These are phyloP conservation scores for Terana coerulea DNA, from an alignment of 768 basidiomycete species.

Conservation along the genomic window DNA sequence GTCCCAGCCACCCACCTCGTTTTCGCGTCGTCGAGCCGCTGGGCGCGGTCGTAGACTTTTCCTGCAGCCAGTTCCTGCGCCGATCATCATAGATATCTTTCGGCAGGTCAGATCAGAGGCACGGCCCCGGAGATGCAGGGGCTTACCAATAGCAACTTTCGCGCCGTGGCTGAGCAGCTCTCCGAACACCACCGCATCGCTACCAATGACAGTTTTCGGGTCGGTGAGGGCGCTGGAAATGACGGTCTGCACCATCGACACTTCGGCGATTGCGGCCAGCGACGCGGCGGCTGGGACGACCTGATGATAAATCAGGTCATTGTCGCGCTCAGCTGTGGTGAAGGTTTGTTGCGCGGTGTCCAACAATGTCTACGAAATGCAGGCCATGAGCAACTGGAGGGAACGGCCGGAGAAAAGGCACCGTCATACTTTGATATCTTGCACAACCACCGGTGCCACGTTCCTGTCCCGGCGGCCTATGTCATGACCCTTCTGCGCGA, in stretches of 20 bases:
- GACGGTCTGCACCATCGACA: conserved; percentile 59
- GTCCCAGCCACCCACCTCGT: conserved; percentile 26
- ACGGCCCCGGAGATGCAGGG: neutral
- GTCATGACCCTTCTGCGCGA: conserved; percentile 70
- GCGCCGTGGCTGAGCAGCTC: conserved; percentile 85
- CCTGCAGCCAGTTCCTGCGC: conserved; percentile 65
- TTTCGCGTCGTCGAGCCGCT: conserved; percentile 56
- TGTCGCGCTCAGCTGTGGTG: conserved; percentile 79
- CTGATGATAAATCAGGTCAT: conserved; percentile 93
- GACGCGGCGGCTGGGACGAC: conserved; percentile 73
- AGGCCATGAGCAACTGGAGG: neutral
- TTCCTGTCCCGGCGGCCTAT: conserved; percentile 59
- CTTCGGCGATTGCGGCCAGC: conserved; percentile 60
- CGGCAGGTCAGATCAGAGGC: neutral
- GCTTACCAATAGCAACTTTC: conserved; percentile 79
- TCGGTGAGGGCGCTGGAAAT: conserved; percentile 55
- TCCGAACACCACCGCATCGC: conserved; percentile 62
- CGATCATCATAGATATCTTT: conserved; percentile 85
- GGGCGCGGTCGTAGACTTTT: conserved; percentile 57
- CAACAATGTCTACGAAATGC: conserved; percentile 59
- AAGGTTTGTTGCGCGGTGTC: conserved; percentile 66
- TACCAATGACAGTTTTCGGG: conserved; percentile 50
- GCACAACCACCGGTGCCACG: conserved; percentile 58
- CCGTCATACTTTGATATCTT: conserved; percentile 76
- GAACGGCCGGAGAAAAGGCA: neutral